Conservation (phyloP, 1,284 basidiomycete genomes). For the Fomitopsis palustris region DNA sequence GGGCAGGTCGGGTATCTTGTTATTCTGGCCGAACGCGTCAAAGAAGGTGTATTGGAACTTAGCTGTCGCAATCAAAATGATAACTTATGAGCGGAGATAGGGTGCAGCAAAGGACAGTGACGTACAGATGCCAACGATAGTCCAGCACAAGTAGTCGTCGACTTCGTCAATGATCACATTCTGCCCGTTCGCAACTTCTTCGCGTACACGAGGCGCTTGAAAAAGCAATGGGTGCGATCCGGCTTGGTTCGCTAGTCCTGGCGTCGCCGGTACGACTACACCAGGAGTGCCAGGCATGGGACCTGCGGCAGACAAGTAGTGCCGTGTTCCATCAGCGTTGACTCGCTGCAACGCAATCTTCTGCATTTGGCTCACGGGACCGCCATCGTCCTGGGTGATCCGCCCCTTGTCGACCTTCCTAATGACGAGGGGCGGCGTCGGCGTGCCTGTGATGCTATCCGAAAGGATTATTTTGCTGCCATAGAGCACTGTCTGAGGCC, state of each 20-base stretch:
- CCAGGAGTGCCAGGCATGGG: constrained; percentile 75
- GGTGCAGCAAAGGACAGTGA: constrained; percentile 15
- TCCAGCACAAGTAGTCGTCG: constrained; percentile 94
- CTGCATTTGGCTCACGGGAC: constrained; percentile 95
- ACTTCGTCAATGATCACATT: constrained; percentile 78
- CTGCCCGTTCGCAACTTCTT: constrained; percentile 70
- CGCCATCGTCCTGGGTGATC: constrained; percentile 78
- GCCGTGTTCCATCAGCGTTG: constrained; percentile 74
- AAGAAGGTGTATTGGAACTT: constrained; percentile 96
- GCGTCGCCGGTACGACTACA: constrained; percentile 56
- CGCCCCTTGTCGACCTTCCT: constrained; percentile 92
- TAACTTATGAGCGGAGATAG: constrained; percentile 9
- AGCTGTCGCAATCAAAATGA: constrained; percentile 40
- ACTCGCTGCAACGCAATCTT: constrained; percentile 89
- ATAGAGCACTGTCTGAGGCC: constrained; percentile 84
- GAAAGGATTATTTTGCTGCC: constrained; percentile 86
- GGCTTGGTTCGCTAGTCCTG: constrained; percentile 69
- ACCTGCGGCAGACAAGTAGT: constrained; percentile 81
- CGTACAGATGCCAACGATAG: constrained; percentile 92
- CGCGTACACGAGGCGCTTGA: constrained; percentile 68
- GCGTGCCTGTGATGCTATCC: constrained; percentile 80
- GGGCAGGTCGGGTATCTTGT: constrained; percentile 68
- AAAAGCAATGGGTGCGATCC: constrained; percentile 78
- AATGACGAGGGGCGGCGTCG: constrained; percentile 84
- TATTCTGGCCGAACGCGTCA: constrained; percentile 80